Base-by-base conservation (phyloP, 2,329 filamentous ascomycete species). In the Ophiostoma sp. region DNA sequence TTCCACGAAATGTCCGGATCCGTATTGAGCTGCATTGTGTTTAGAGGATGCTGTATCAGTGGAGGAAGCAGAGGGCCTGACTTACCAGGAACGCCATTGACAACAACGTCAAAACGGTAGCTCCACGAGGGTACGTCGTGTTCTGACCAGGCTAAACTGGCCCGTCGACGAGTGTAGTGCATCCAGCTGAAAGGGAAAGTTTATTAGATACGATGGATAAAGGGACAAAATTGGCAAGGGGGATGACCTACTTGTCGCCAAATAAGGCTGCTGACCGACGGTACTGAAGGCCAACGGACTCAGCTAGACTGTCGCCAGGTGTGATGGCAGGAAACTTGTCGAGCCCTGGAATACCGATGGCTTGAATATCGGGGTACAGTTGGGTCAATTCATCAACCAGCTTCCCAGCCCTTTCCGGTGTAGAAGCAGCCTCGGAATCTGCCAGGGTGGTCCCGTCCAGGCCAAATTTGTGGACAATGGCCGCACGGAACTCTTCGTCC, bases 311-410 rank as follows among this genome's bases (percentile, higher is more conserved):
- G 77, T 17, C 82, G 81, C 39, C 82, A 79, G 11, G 81, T 80
- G 15, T 87, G 82, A 85, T 87, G 89, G 61, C 61, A 0, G 72
- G 70, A 15, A 75, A 66, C 69, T 50, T 59, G 25, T 71, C 74
- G 8, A 74, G 70, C 0, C 82, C 81, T 0, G 87, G 87, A 45
- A 87, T 84, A 1, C 84, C 86, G 68, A 85, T 80, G 0, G 79
- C 81, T 5, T 85, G 84, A 64, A 83, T 80, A 70, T 88, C 82
- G 0, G 87, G 87, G 78, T 89, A 89, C 8, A 86, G 80, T 0
- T 78, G 76, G 3, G 84, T 79, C 57, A 87, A 78, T 33, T 78
- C 77, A 36, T 81, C 77, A 3, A 83, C 79, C 71, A 80, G 75
- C 72, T 75, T 63, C 75, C 77, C 77, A 74, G 76, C 76, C 3